phyloP scores from a whole-genome alignment of 164 flowering plant species.

The Vitis riparia region DNA sequence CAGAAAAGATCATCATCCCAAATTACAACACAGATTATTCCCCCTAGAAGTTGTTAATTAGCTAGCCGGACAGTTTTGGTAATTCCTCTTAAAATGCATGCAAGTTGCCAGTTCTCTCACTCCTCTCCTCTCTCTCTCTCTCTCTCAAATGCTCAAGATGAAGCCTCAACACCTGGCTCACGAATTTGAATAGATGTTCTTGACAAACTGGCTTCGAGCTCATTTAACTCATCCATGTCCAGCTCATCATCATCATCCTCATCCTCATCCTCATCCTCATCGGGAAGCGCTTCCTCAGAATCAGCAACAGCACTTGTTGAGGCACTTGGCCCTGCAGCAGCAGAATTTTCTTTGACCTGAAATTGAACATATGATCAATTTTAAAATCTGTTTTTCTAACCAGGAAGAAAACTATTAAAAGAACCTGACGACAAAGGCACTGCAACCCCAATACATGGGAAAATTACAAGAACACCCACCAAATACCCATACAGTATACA shows the following conservation, averaged over 20 bases:
- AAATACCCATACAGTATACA: too few species aligned
- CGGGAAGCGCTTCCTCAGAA: constrained; percentile 24
- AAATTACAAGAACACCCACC: too few species aligned
- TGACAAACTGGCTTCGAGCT: constrained; percentile 81
- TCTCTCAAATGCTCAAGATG: constrained; percentile 4
- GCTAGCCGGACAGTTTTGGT: too few species aligned
- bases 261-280: constrained; percentile 29
- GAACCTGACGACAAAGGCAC: neutral
- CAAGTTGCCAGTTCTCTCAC: constrained; percentile 1
- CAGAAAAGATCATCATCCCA: too few species aligned
- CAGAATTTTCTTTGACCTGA: constrained; percentile 46
- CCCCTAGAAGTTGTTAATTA: too few species aligned
- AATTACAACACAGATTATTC: too few species aligned
- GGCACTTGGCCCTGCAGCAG: constrained; percentile 54
- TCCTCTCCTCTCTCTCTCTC: neutral
- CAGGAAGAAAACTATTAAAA: neutral
- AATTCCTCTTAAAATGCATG: neutral
- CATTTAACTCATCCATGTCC: constrained; percentile 83
- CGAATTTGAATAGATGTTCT: constrained; percentile 67
- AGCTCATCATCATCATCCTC: constrained; percentile 74
- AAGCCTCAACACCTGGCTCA: constrained; percentile 34
- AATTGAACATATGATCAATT: neutral
- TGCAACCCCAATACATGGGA: too few species aligned
- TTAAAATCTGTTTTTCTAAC: neutral
- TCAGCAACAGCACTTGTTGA: constrained; percentile 43